A percentile compares a stretch with the other conserved stretches of the same genome.
phyloP scores from a whole-genome alignment of 1,284 basidiomycete genomes.

The Ustilago vetiveriae region DNA sequence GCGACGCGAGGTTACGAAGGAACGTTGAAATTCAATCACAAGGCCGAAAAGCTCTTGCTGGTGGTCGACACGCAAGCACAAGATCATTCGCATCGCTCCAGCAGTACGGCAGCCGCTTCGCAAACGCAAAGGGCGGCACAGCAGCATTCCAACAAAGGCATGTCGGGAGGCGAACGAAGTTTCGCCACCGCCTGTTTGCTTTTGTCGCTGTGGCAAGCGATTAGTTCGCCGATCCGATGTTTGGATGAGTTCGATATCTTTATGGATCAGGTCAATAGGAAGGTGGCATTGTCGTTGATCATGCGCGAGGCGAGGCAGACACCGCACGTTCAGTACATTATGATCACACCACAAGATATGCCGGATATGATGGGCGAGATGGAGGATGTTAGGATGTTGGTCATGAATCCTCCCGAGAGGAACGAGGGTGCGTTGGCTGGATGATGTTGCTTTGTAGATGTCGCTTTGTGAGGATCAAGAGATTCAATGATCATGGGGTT shows the following conservation, averaged over 20 bases:
- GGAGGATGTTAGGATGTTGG: constrained; percentile 29
- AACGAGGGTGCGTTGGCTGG: constrained; percentile 23
- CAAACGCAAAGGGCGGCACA: constrained; percentile 70
- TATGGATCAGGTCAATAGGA: constrained; percentile 92
- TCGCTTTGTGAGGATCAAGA: no score
- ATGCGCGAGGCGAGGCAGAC: constrained; percentile 41
- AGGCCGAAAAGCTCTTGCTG: constrained; percentile 74
- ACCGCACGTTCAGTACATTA: constrained; percentile 53
- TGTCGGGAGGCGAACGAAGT: constrained; percentile 92
- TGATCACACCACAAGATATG: constrained; percentile 65
- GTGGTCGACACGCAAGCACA: constrained; percentile 70
- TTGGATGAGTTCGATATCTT: constrained; percentile 86
- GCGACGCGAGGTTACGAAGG: constrained; percentile 76
- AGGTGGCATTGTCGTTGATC: constrained; percentile 90
- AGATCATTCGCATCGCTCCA: constrained; percentile 71
- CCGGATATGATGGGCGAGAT: constrained; percentile 35
- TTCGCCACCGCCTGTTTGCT: constrained; percentile 95
- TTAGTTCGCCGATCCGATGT: constrained; percentile 91
- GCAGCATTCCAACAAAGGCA: constrained; percentile 68
- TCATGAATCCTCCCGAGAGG: constrained; percentile 32
- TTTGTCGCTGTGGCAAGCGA: constrained; percentile 92
- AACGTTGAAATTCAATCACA: constrained; percentile 78
- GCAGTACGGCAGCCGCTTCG: constrained; percentile 78
- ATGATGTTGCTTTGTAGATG: no score
- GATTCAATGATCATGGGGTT: no score